Conservation (phyloP, 345 rosid genomes). For the Mangifera indica region DNA sequence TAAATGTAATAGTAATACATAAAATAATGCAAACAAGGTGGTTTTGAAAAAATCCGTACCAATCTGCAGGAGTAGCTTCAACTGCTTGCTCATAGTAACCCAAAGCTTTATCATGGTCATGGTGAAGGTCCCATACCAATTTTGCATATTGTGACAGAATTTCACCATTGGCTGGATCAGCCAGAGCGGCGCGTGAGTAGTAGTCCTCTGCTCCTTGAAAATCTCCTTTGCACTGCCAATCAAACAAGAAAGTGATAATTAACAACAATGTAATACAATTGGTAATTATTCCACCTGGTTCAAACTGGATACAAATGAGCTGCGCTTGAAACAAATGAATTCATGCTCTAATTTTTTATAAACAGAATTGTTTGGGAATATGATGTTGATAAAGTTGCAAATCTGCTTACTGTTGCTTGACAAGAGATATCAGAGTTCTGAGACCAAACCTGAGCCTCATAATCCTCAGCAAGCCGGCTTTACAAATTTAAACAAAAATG, state of each 20-base stretch:
- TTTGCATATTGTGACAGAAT: slow-evolving; percentile 47
- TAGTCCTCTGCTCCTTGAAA: slow-evolving; percentile 39
- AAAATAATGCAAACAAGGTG: not conserved
- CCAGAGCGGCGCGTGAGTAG: slow-evolving; percentile 40
- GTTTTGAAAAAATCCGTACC: slow-evolving; percentile 36
- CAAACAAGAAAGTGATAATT: not conserved
- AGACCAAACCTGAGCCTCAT: not conserved
- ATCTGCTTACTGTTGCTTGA: not conserved
- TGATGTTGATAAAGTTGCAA: not conserved
- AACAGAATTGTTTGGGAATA: not conserved
- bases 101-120: slow-evolving; percentile 58
- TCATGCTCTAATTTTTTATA: not conserved
- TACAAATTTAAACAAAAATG: not conserved
- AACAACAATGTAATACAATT: not conserved
- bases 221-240: slow-evolving; percentile 49
- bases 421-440: not conserved
- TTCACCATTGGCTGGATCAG: slow-evolving; percentile 63
- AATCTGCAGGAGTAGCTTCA: slow-evolving; percentile 56
- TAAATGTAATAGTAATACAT: not conserved
- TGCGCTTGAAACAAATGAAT: not conserved
- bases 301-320: not conserved
- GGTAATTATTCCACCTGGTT: no score
- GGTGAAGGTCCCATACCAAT: slow-evolving; percentile 60
- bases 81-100: slow-evolving; percentile 59
- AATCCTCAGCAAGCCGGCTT: not conserved